phyloP scores from a whole-genome alignment of 345 rosid genomes.

The Pugionium dolabratum region DNA sequence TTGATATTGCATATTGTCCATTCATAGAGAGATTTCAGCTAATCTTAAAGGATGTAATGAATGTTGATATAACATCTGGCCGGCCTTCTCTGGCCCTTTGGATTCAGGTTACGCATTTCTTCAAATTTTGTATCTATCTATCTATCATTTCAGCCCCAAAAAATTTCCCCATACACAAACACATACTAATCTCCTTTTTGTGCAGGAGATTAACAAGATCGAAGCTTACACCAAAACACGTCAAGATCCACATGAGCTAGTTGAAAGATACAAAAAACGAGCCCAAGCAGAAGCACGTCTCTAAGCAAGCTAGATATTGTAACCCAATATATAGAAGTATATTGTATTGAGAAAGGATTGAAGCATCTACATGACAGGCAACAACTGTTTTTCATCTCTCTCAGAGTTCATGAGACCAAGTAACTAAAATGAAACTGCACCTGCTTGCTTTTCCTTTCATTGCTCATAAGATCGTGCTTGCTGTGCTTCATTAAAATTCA shows the following conservation, averaged over 20 bases:
- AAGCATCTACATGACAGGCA: constrained; percentile 26
- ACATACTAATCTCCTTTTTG: not conserved
- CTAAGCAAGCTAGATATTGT: constrained; percentile 17
- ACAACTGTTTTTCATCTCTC: constrained; percentile 16
- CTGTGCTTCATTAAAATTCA: constrained; percentile 22
- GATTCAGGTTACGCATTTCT: constrained; percentile 58
- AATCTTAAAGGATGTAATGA: constrained; percentile 54
- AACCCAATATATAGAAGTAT: constrained; percentile 10
- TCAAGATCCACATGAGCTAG: constrained; percentile 56
- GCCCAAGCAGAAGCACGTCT: constrained; percentile 32
- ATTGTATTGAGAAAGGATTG: constrained; percentile 6
- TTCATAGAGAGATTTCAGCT: constrained; percentile 65
- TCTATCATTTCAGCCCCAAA: not conserved
- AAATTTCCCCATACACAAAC: not conserved
- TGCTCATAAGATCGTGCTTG: constrained; percentile 9
- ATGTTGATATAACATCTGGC: constrained; percentile 58
- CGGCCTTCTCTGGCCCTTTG: constrained; percentile 73
- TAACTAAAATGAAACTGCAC: constrained; percentile 15
- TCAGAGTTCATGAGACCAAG: constrained; percentile 20
- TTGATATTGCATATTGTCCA: constrained; percentile 76
- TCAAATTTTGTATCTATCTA: not conserved
- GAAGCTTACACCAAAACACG: constrained; percentile 74
- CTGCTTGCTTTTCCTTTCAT: constrained; percentile 22
- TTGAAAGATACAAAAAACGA: constrained; percentile 56
- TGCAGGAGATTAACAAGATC: constrained; percentile 67